Evolutionary conservation across 1,284 basidiomycete genomes (phyloP), one percentile per base, ranked within the genome.

Genomic region (Tylopilus sp.): DNA sequence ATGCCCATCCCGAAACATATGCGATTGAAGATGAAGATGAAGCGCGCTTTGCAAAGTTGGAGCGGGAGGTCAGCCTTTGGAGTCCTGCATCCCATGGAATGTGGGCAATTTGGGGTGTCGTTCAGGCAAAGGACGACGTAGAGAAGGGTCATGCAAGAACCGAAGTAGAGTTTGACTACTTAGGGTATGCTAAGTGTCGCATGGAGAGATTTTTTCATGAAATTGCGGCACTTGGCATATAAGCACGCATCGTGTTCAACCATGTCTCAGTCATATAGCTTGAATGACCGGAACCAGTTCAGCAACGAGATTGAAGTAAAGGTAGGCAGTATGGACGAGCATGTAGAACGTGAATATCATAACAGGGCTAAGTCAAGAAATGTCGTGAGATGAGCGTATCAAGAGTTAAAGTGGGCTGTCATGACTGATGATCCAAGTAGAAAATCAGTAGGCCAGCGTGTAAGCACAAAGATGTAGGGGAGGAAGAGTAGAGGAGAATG

Each of bases 51-150:
- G 60, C 64, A 34, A 71, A 67, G 53, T 71, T 96, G 39, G 91
- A 94, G 56, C 70, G 76, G 33, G 88, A 94, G 66, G 88, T 94
- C 36, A 76, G 73, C 36, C 74, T 82, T 7, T 97, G 94, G 94
- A 87, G 85, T 59, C 88, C 93, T 14, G 85, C 89, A 5, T 87
- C 86, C 24, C 90, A 93, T 61, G 90, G 81, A 7, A 85, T 88
- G 79, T 97, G 94, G 92, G 81, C 85, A 8, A 72, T 96, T 30
- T 97, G 94, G 94, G 92, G 90, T 3, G 75, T 96, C 53, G 82
- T 96, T 10, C 91, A 94, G 67, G 91, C 90, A 2, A 82, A 83
- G 57, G 91, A 94, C 60, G 82, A 88, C 61, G 63, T 94, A 12
- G 80, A 83, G 59, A 77, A 69, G n/a, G 70, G 77, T 37, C 74